Percentiles rank a stretch among this genome's conserved stretches.
phyloP scores from a whole-genome alignment of 106 monocot species.

The Dioscorea alata region DNA sequence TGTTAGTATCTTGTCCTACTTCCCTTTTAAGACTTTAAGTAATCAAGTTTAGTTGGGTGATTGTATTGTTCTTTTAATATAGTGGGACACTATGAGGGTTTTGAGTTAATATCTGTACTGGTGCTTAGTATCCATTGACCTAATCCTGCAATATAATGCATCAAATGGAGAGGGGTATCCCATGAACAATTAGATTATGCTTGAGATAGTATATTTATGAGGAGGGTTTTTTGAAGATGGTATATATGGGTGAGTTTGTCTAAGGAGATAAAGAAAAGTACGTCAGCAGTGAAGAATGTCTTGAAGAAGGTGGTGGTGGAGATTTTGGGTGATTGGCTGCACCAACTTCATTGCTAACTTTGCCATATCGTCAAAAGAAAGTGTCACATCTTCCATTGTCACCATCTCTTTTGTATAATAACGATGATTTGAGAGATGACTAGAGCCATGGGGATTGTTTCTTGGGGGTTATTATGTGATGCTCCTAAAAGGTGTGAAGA shows the following conservation, averaged over 20 bases:
- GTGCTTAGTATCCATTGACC: background rate
- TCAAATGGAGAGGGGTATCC: background rate
- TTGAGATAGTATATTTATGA: too few relatives aligned
- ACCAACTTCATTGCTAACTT: conserved; percentile 29
- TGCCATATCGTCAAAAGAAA: conserved; percentile 2
- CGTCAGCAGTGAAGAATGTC: conserved; percentile 1
- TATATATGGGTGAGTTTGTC: background rate
- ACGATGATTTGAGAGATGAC: background rate
- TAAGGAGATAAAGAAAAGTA: background rate
- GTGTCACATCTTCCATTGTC: conserved; percentile 6
- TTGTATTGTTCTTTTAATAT: background rate
- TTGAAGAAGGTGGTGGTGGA: conserved; percentile 15
- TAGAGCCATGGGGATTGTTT: background rate
- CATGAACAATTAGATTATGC: too few relatives aligned
- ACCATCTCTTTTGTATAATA: background rate
- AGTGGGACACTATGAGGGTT: background rate
- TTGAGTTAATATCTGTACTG: background rate
- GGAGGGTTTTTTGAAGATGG: conserved; percentile 1
- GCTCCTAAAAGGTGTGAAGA: too few relatives aligned
- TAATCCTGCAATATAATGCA: background rate
- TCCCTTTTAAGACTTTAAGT: background rate
- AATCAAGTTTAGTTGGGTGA: conserved; percentile 7
- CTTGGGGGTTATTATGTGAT: background rate
- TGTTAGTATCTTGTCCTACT: conserved; percentile 1
- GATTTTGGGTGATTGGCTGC: conserved; percentile 26